Evolutionary conservation across 352 stramenopile species (phyloP).

Genomic region (Phytophthora uliginosa): DNA sequence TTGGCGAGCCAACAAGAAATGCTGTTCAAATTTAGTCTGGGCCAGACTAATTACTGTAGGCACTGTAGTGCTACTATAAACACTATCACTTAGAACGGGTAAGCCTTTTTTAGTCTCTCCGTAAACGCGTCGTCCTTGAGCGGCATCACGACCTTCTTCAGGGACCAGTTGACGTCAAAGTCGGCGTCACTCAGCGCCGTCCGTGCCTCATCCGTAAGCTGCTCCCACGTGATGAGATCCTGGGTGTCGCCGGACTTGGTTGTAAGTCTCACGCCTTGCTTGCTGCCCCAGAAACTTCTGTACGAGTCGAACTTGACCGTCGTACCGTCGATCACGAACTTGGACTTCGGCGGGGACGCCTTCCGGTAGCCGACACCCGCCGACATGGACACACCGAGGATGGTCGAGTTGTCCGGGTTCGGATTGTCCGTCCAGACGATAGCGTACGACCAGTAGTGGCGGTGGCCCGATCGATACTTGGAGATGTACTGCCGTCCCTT

Average conservation of each 20-base stretch:
- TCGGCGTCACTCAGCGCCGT: slow-evolving; percentile 1
- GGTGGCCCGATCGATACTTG: neutral
- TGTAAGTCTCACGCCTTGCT: slow-evolving; percentile 20
- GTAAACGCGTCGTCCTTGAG: slow-evolving; percentile 9
- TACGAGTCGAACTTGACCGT: slow-evolving; percentile 26
- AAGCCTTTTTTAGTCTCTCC: slow-evolving; percentile 5
- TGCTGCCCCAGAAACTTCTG: slow-evolving; percentile 1
- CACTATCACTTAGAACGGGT: slow-evolving; percentile 8
- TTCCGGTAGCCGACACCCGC: slow-evolving; percentile 6
- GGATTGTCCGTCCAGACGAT: slow-evolving; percentile 17
- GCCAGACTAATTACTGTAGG: too few species aligned
- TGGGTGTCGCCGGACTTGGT: slow-evolving; percentile 15
- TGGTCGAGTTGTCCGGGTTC: slow-evolving; percentile 16
- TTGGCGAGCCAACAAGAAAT: too few species aligned
- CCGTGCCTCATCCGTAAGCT: slow-evolving; percentile 13
- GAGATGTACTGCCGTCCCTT: slow-evolving; percentile 26
- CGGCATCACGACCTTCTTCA: slow-evolving; percentile 18
- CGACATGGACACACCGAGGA: slow-evolving; percentile 27
- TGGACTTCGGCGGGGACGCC: slow-evolving; percentile 11
- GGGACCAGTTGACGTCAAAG: slow-evolving; percentile 13
- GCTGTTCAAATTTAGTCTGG: too few species aligned
- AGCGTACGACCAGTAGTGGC: slow-evolving; percentile 15
- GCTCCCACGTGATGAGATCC: slow-evolving; percentile 25
- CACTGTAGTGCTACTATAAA: too few species aligned
- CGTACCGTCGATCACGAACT: slow-evolving; percentile 15